phyloP scores from a whole-genome alignment of 345 rosid species.

The Citropsis articulata region DNA sequence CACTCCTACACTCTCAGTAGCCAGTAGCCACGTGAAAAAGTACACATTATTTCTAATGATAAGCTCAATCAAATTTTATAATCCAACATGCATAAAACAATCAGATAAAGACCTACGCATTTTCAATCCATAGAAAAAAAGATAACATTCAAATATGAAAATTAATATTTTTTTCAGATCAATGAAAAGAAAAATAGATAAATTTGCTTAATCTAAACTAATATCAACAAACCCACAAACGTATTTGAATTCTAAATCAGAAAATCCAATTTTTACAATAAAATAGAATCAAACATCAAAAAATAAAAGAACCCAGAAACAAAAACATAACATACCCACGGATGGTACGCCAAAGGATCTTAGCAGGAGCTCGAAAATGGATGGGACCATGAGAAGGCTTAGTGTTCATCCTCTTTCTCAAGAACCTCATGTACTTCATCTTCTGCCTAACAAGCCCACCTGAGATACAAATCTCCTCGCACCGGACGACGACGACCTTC shows the following conservation, averaged over 20 bases:
- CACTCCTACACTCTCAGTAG: neutral
- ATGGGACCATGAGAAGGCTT: slow-evolving; percentile 97
- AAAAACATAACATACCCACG: slow-evolving; percentile 52
- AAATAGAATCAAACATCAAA: neutral
- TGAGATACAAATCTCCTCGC: slow-evolving; percentile 82
- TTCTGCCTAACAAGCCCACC: slow-evolving; percentile 89
- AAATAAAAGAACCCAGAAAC: neutral
- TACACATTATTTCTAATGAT: no score
- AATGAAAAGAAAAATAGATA: neutral
- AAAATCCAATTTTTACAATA: neutral
- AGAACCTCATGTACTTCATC: slow-evolving; percentile 88
- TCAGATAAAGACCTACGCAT: no score
- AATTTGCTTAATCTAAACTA: neutral
- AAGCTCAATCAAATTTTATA: no score
- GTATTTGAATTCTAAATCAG: neutral
- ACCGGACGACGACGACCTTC: slow-evolving; percentile 68
- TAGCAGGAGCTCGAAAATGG: slow-evolving; percentile 84
- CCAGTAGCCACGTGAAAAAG: neutral
- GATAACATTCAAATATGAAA: no score
- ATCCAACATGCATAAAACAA: no score
- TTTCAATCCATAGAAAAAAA: no score
- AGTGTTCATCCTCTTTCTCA: slow-evolving; percentile 88
- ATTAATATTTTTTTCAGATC: neutral
- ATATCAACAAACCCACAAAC: neutral
- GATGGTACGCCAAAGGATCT: slow-evolving; percentile 88